Conservation (phyloP, 352 stramenopile species). For the Globisporangium nagaii region DNA sequence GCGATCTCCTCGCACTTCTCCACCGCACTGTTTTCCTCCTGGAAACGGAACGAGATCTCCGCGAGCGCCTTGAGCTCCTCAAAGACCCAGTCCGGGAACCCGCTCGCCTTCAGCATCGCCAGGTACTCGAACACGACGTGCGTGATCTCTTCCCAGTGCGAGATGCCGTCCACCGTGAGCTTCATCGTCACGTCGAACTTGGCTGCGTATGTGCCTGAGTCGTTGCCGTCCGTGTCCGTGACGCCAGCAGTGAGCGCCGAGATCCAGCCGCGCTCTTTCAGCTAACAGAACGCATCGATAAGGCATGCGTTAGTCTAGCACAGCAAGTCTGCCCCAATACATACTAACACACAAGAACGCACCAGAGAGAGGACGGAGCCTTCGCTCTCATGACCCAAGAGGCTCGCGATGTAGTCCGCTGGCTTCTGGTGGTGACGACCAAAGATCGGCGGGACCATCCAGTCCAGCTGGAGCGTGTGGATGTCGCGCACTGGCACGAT, state of each 20-base stretch:
- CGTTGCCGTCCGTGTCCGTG: slow-evolving; percentile 67
- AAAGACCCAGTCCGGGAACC: slow-evolving; percentile 62
- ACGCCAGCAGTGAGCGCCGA: slow-evolving; percentile 67
- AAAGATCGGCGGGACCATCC: slow-evolving; percentile 73
- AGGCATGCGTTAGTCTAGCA: not conserved
- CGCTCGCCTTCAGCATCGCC: slow-evolving; percentile 41
- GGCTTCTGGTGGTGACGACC: slow-evolving; percentile 71
- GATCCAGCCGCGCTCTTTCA: slow-evolving; percentile 76
- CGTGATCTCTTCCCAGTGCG: slow-evolving; percentile 56
- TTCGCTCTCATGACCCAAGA: slow-evolving; percentile 81
- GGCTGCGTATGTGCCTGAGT: slow-evolving; percentile 55
- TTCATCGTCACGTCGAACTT: slow-evolving; percentile 77
- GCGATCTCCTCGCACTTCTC: slow-evolving; percentile 65
- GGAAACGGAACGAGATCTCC: slow-evolving; percentile 71
- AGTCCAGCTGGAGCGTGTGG: slow-evolving; percentile 68
- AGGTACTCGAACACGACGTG: slow-evolving; percentile 66
- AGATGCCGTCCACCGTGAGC: slow-evolving; percentile 54
- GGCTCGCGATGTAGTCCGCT: slow-evolving; percentile 70
- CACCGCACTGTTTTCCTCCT: slow-evolving; percentile 64
- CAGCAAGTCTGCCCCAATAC: not conserved
- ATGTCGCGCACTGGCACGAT: slow-evolving; percentile 76
- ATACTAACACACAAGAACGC: slow-evolving; percentile 4
- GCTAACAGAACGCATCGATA: slow-evolving; percentile 21
- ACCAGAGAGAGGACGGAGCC: slow-evolving; percentile 78
- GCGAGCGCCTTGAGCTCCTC: slow-evolving; percentile 62